Base-by-base conservation (phyloP, 1,284 basidiomycete genomes). In the Lentinus polychrous region DNA sequence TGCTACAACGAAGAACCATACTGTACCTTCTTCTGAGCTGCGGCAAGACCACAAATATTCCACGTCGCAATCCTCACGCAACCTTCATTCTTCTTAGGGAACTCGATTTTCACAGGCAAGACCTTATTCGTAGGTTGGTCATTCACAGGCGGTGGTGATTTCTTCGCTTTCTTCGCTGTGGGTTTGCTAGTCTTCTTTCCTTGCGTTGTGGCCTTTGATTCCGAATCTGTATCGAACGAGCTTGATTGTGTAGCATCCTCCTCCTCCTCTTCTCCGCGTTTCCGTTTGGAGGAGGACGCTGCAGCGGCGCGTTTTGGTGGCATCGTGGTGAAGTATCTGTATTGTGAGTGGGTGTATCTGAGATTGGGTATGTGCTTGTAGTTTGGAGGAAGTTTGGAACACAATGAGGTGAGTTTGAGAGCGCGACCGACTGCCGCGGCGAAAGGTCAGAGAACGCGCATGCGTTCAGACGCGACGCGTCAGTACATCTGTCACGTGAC, bases 11-110 rank as follows among this genome's bases (percentile, higher is more conserved):
- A 41, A 24, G 39, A 52, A 24, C n/a, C 11, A 17, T 34, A 20
- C 24, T 20, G 43, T 41, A 83, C 86, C 76, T 91, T 90, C 66
- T 82, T 89, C 57, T 78, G 74, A 50, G 79, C 76, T 0, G 84
- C 75, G 41, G 78, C 79, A 37, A 86, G 66, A 7, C 86, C 80
- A 55, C 79, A 85, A 8, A 91, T 75, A 59, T 91, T 91, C 86
- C 86, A 91, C 7, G 83, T 64, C 14, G 76, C 75, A 31, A 91
- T 68, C n/a, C 86, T 73, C 32, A 79, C 53, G 2, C 76, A 70
- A 5, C 71, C 74, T 20, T 66, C 57, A 35, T 48, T 57, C 50
- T 75, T 74, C 8, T 70, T 66, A n/a, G 80, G 73, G 58, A 89
- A 83, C 11, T 61, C 51, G 43, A 90, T 79, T 32, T 69, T 62